phyloP scores from a whole-genome alignment of 2,329 filamentous ascomycete genomes.

The Gnomoniopsis smithogilvyi region DNA sequence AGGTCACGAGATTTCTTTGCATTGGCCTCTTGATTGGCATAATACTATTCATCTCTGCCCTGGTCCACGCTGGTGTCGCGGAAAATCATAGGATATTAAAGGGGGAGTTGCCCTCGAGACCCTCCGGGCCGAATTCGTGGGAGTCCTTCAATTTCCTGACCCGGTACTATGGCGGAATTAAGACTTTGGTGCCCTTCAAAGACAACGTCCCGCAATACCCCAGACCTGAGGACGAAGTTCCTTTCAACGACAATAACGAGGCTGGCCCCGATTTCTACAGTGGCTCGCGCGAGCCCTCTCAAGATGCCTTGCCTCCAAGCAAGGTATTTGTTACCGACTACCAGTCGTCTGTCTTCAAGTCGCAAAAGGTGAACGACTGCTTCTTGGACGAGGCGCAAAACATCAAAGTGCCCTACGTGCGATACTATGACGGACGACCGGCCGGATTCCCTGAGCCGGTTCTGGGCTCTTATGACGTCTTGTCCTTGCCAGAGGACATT shows the following conservation, averaged over 20 bases:
- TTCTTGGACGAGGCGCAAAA: conserved; percentile 69
- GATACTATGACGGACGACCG: conserved; percentile 74
- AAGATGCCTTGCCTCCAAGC: conserved; percentile 40
- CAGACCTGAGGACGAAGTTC: conserved; percentile 55
- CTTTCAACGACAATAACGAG: conserved; percentile 34
- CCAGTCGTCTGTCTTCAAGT: conserved; percentile 32
- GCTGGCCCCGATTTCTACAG: conserved; percentile 19
- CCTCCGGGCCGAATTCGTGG: conserved; percentile 69
- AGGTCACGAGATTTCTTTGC: conserved; percentile 75
- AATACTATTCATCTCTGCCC: conserved; percentile 70
- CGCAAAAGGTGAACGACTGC: conserved; percentile 65
- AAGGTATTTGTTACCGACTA: conserved; percentile 47
- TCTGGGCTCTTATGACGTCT: conserved; percentile 79
- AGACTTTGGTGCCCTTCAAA: conserved; percentile 61
- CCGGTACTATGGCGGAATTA: conserved; percentile 86
- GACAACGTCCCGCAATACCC: conserved; percentile 83
- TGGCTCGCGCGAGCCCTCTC: conserved; percentile 24
- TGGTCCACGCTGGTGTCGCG: conserved; percentile 70
- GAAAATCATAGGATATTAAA: conserved; percentile 61
- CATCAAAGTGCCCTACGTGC: conserved; percentile 65
- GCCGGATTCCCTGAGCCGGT: conserved; percentile 80
- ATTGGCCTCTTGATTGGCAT: conserved; percentile 66
- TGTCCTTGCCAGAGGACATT: conserved; percentile 77
- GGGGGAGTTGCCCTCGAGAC: conserved; percentile 55
- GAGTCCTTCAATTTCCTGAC: conserved; percentile 82